Evolutionary conservation across 2,329 filamentous ascomycete species (phyloP), one percentile per base, ranked within the genome.

Genomic region (Penicillium crustosum): DNA sequence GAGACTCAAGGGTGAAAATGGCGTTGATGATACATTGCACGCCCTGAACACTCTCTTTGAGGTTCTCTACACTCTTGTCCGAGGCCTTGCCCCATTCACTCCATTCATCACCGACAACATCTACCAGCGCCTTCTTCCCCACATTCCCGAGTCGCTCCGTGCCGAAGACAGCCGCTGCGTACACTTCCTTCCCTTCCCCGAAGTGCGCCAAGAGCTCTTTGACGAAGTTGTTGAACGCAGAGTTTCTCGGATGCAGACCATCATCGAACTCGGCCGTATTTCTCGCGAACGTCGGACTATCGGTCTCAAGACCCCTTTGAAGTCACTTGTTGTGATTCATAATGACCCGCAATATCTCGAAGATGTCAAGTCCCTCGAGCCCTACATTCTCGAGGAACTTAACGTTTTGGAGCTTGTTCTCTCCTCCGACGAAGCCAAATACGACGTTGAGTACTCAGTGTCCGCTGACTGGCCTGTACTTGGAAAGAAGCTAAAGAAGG

Each of bases 401-500:
- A 99, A 97, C 71, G 83, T 99, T 49, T 86, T 89, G 61, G 90
- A 96, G 61, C 80, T 97, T 29, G 81, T 96, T 12, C 82, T 97
- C 53, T 91, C 91, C 3, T 87, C 85, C 8, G 92, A 97, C 63
- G 94, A 97, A 77, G 88, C 86, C 55, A 90, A 89, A 73, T 97
- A 97, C 79, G 90, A 92, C 54, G 92, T 99, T 45, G 88, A 94
- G 71, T 96, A 97, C 78, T 91, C 89, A 61, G 91, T 93, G 17
- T 86, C 85, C 39, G 93, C 92, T 8, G 94, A 99, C 75, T 97
- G 94, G 89, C 92, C 94, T 15, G 89, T 90, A 2, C 83, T 99
- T 17, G 94, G 94, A 64, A 96, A 96, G 84, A 97, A 97, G 80
- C 83, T 97, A 66, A 96, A 96, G 83, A 97, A 96, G 78, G 93